Base-by-base conservation (phyloP, 2,329 filamentous ascomycete genomes). In the Xylogone sp. region DNA sequence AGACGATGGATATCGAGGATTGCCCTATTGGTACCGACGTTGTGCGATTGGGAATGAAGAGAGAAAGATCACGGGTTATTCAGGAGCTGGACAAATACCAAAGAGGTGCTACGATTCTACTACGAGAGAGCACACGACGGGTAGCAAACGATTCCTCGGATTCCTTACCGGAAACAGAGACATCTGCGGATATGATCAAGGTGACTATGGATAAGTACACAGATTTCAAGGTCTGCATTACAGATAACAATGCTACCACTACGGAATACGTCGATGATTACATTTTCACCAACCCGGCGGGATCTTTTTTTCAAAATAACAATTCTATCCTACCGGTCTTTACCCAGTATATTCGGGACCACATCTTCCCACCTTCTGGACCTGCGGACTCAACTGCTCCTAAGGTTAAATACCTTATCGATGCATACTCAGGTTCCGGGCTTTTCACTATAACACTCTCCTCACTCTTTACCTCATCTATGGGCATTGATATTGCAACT, bases 241-340 rank as follows among this genome's bases (percentile, higher is more conserved):
- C 92, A 3, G 85, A 97, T 71, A 82, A 84, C 68, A 96, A 93
- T 59, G 87, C 81, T 57, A 88, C 79, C 47, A 86, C 88, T 3
- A 92, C 88, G 24, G 94, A 99, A 70, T 97, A 95, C 71, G 82
- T 99, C 56, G 90, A 87, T 65, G 55, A 62, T 31, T 94, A 87
- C 74, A 76, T 85, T 65, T 96, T 99, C 73, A 86, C 86, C 68
- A 97, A 96, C 73, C 90, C 88, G 2, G 94, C 94, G 10, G 92
- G 92, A 53, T 84, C 90, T 48, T 99, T 99, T 75, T 99, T 99
- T 81, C 94, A 99, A 68, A 99, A 99, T 78, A 99, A 99, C 80
- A 97, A 97, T 76, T 95, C 91, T 50, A 97, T 99, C 71, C 85
- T 99, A 21, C 84, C 89, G 24, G 73, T 76, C 16, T 96, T 97